phyloP scores from a whole-genome alignment of 1,139 yeast species.

The Fermentozyma sake region DNA sequence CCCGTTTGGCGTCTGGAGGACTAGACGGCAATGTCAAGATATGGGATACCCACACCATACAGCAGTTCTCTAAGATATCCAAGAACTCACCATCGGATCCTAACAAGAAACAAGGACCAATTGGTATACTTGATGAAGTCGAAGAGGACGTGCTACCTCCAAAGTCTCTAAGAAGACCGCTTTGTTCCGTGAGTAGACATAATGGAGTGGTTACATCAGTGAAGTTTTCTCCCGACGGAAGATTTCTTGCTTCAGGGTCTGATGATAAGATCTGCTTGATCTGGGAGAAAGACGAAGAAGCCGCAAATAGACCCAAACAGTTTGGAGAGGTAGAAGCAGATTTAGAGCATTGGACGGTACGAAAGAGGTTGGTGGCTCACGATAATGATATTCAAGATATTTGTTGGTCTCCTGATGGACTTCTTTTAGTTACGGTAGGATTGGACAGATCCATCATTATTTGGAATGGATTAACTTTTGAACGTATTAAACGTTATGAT shows the following conservation, averaged over 20 bases:
- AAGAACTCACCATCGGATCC: slow-evolving; percentile 4
- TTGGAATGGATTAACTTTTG: slow-evolving; percentile 93
- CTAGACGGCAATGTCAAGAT: slow-evolving; percentile 89
- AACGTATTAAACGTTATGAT: slow-evolving; percentile 81
- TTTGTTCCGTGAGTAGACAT: slow-evolving; percentile 80
- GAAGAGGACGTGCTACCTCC: slow-evolving; percentile 23
- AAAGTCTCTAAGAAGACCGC: slow-evolving; percentile 46
- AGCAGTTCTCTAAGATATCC: slow-evolving; percentile 22
- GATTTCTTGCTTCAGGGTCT: slow-evolving; percentile 89
- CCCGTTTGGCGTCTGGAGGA: slow-evolving; percentile 90
- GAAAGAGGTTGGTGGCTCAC: slow-evolving; percentile 89
- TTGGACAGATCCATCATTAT: slow-evolving; percentile 85
- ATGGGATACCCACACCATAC: slow-evolving; percentile 72
- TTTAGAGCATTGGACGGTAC: slow-evolving; percentile 87
- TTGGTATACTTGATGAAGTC: too few relatives aligned
- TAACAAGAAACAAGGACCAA: slow-evolving; percentile 5
- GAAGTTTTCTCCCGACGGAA: slow-evolving; percentile 86
- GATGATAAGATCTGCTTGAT: slow-evolving; percentile 89
- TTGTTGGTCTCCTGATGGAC: slow-evolving; percentile 96
- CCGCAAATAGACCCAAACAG: slow-evolving; percentile 35
- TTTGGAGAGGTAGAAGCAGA: slow-evolving; percentile 58
- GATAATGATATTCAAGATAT: slow-evolving; percentile 96
- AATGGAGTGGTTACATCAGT: slow-evolving; percentile 94
- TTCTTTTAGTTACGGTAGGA: slow-evolving; percentile 87
- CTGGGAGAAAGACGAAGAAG: slow-evolving; percentile 85